Evolutionary conservation across 2,329 filamentous ascomycete genomes (phyloP).

Genomic region (Dothideomycetes sp.): DNA sequence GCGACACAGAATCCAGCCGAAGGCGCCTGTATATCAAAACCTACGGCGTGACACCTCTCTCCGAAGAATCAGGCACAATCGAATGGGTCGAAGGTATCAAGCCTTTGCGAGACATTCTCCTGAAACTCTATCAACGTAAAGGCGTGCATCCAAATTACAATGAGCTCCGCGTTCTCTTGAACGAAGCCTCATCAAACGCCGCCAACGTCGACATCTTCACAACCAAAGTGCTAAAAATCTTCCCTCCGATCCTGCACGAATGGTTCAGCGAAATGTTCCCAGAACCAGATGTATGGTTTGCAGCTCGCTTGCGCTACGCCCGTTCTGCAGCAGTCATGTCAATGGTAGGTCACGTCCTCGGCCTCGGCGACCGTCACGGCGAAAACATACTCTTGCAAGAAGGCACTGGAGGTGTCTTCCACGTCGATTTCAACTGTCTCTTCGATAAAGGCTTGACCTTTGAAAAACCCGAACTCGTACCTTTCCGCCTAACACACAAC

Average conservation of each 20-base stretch:
- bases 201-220: conserved; percentile 64
- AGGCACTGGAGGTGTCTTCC: conserved; percentile 84
- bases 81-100: conserved; percentile 98
- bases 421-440: conserved; percentile 98
- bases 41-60: conserved; percentile 91
- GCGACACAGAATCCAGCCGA: conserved; percentile 81
- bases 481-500: conserved; percentile 95
- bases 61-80: conserved; percentile 94
- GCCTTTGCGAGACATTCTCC: conserved; percentile 82
- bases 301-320: conserved; percentile 78
- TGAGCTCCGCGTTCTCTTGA: conserved; percentile 50
- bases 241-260: conserved; percentile 75
- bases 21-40: conserved; percentile 92
- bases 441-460: conserved; percentile 98
- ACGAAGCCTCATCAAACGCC: conserved; percentile 55
- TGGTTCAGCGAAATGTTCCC: conserved; percentile 97
- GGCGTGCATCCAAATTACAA: conserved; percentile 60
- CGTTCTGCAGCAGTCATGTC: conserved; percentile 96
- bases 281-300: conserved; percentile 86
- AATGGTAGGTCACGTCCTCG: conserved; percentile 95
- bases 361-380: conserved; percentile 85
- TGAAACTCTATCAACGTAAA: conserved; percentile 66
- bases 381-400: conserved; percentile 96
- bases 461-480: conserved; percentile 85
- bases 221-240: conserved; percentile 53